Evolutionary conservation across 805 yeast genomes (phyloP).

Genomic region (Blastobotrys chiropterorum): DNA sequence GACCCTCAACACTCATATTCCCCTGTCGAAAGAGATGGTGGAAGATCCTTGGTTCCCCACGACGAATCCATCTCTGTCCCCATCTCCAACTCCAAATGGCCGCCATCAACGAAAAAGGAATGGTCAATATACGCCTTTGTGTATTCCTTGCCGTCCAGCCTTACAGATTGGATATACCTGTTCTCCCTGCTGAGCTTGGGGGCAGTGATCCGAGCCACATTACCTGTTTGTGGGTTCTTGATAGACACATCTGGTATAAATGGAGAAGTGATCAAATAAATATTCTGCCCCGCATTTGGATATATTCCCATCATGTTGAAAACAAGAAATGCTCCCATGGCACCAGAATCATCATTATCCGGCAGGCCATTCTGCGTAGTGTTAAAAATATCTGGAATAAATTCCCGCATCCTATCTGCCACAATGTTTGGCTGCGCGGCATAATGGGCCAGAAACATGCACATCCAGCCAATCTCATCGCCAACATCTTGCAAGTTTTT

Average conservation of each 20-base stretch:
- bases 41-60: constrained; percentile 20
- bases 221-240: constrained; percentile 24
- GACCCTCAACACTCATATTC: constrained; percentile 19
- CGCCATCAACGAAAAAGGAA: constrained; percentile 30
- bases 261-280: constrained; percentile 32
- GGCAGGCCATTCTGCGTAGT: constrained; percentile 31
- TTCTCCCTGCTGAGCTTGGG: constrained; percentile 20
- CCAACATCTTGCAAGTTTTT: constrained; percentile 31
- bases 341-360: constrained; percentile 36
- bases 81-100: constrained; percentile 20
- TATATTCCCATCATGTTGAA: constrained; percentile 33
- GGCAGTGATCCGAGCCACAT: constrained; percentile 24
- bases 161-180: constrained; percentile 6
- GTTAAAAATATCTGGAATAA: constrained; percentile 27
- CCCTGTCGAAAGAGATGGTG: constrained; percentile 14
- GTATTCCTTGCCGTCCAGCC: constrained; percentile 14
- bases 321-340: constrained; percentile 36
- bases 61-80: constrained; percentile 11
- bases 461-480: constrained; percentile 35
- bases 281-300: constrained; percentile 34
- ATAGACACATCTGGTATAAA: constrained; percentile 25
- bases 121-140: constrained; percentile 33
- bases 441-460: constrained; percentile 33
- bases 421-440: constrained; percentile 29
- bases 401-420: constrained; percentile 29